phyloP scores from a whole-genome alignment of 768 basidiomycete species.

The Cystobasidium tubakii region DNA sequence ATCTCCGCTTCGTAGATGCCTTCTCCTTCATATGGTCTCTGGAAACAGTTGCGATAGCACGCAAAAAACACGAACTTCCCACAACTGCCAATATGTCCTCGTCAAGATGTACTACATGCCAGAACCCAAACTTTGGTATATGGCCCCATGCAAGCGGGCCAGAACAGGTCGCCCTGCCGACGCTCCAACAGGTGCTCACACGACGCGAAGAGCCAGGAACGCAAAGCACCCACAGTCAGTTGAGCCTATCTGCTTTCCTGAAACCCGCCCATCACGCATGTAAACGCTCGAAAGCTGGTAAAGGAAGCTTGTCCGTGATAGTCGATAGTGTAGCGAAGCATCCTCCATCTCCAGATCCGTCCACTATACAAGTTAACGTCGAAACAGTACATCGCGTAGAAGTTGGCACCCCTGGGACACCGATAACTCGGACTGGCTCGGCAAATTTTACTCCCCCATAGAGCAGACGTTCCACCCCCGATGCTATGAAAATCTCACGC shows the following conservation, averaged over 20 bases:
- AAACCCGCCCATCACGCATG: neutral
- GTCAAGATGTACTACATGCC: neutral
- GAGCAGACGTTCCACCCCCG: too few species aligned
- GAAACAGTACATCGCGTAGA: neutral
- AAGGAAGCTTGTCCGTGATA: neutral
- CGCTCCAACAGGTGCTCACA: neutral
- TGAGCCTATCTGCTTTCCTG: neutral
- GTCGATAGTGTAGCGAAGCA: neutral
- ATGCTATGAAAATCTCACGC: too few species aligned
- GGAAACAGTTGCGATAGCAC: neutral
- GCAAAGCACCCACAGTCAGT: neutral
- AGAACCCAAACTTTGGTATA: conserved; percentile 5
- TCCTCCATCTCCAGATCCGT: neutral
- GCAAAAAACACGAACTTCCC: neutral
- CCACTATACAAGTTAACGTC: neutral
- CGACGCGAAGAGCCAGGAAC: neutral
- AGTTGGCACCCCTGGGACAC: too few species aligned
- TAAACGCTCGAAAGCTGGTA: conserved; percentile 1
- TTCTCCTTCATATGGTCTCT: conserved; percentile 7
- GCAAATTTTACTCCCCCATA: too few species aligned
- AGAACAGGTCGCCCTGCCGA: neutral
- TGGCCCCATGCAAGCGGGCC: neutral
- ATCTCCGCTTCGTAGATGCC: too few species aligned
- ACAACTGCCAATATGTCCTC: neutral
- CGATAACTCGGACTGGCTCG: too few species aligned